Evolutionary conservation across 2,329 filamentous ascomycete species (phyloP), one percentile per base, ranked within the genome.

Genomic region (Madurella fahalii): DNA sequence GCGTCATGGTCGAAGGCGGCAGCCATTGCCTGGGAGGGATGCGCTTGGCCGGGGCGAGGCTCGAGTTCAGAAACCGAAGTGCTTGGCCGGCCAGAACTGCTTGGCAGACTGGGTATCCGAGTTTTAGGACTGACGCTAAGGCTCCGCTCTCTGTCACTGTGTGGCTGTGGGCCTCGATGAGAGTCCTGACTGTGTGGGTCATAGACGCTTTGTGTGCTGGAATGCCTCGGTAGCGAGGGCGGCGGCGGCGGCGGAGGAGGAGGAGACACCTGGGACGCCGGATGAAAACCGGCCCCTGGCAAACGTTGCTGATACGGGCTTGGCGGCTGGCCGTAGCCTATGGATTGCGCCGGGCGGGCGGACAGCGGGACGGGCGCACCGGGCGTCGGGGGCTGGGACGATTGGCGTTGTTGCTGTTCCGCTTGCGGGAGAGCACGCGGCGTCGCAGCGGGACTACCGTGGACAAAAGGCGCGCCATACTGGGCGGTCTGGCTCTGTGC

Each of bases 111-210:
- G 40, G 77, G 73, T 15, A 85, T 73, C 59, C 81, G 77, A 37
- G 88, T 90, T 72, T 90, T 91, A 31, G 90, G 89, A 67, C 88
- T 93, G 48, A 93, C 83, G 65, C 87, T 92, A 50, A 87, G 69
- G 67, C 85, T 89, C 47, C 80, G 76, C 58, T 89, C 87, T 64
- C 86, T 81, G 52, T 90, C 86, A 59, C 78, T 78, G 47, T 78
- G 77, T 42, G 79, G 78, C 54, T 78, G 74, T 42, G 78, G 76
- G 66, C 80, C 70, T 68, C 74, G 74, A 58, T 75, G 74, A 12
- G 56, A 45, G 7, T 64, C 64, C 41, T 61, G 58, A 17, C 65
- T 64, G 16, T 71, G 67, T 37, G 72, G 71, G 49, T 79, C 77
- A 69, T 78, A 76, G 47, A 71, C 67, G 59, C 71, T 71, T 52